Conservation (phyloP, 2,329 filamentous ascomycete species). For the Parastagonospora nodorum region DNA sequence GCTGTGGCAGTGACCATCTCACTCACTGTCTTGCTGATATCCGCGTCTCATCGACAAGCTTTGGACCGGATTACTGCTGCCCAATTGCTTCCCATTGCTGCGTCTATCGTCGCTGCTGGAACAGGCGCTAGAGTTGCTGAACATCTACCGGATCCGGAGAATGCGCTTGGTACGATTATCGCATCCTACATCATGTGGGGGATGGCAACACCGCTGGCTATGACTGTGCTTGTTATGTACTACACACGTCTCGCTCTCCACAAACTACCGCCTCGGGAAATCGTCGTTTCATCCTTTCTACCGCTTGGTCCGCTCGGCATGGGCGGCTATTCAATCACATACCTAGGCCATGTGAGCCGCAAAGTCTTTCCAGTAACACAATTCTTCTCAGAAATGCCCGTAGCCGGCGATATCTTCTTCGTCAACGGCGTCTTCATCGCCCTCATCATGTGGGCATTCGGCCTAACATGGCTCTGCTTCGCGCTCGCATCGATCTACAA, state of each 20-base stretch:
- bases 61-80: conserved; percentile 63
- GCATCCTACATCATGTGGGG: conserved; percentile 72
- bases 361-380: conserved; percentile 48
- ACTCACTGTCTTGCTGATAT: conserved; percentile 62
- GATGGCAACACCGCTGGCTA: conserved; percentile 64
- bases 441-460: conserved; percentile 63
- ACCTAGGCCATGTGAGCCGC: conserved; percentile 53
- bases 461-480: conserved; percentile 60
- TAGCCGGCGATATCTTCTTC: conserved; percentile 59
- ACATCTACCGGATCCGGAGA: conserved; percentile 59
- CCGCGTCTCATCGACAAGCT: conserved; percentile 34
- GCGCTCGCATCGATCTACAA: conserved; percentile 56
- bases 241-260: conserved; percentile 71
- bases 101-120: conserved; percentile 68
- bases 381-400: conserved; percentile 43
- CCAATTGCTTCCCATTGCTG: conserved; percentile 69
- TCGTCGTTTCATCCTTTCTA: conserved; percentile 70
- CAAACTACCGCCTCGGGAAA: conserved; percentile 68
- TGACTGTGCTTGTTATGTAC: conserved; percentile 69
- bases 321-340: conserved; percentile 65
- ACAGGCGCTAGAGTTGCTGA: conserved; percentile 68
- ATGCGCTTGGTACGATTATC: conserved; percentile 67
- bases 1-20: conserved; percentile 50
- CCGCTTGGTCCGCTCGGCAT: conserved; percentile 71
- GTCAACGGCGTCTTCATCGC: conserved; percentile 60